Evolutionary conservation across 176 grass and related monocot genomes (phyloP), one percentile per base, ranked within the genome.

Genomic region (Hyparrhenia diplandra): DNA sequence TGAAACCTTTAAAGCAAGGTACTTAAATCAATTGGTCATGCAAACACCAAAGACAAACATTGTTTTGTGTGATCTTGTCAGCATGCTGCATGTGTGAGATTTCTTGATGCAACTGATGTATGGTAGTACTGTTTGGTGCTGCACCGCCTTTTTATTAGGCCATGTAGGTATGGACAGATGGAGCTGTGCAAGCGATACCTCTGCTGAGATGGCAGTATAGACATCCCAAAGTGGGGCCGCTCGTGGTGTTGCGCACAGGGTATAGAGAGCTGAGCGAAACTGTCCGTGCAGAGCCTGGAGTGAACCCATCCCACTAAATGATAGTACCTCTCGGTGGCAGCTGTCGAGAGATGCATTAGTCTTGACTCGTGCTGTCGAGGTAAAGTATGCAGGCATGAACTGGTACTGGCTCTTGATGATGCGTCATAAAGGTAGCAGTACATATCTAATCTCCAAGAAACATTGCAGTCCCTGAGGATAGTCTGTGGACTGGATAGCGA

Each of bases 211-310:
- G 81, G 41, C 88, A 77, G 83, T 70, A 91, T 99, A 86, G 93
- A 99, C 69, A 99, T 99, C 71, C 92, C n/a, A n/a, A n/a, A n/a
- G 91, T 84, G 92, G 90, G 8, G 97, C 93, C 17, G 81, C 97
- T 75, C 90, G 97, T 80, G 97, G 92, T 67, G 85, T 93, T 24
- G 97, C 64, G 92, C 92, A 74, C 97, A 99, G 77, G 97, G 96
- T 77, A 99, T 99, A 88, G 96, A 88, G 96, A 99, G 83, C 83
- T 99, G 42, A 95, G 97, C 73, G 97, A 99, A 93, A 95, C 97
- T 70, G 93, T 99, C 52, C 82, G n/a, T n/a, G 93, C 41, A 91
- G 97, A 89, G 96, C n/a, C n/a, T 99, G 97, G 93, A 99, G 76
- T n/a, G 97, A 99, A 90, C 96, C 97, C 61, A 93, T 99, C 71